These are phyloP conservation scores for Vigna unguiculata DNA, from an alignment of 306 rosid species.

Conservation along the genomic window DNA sequence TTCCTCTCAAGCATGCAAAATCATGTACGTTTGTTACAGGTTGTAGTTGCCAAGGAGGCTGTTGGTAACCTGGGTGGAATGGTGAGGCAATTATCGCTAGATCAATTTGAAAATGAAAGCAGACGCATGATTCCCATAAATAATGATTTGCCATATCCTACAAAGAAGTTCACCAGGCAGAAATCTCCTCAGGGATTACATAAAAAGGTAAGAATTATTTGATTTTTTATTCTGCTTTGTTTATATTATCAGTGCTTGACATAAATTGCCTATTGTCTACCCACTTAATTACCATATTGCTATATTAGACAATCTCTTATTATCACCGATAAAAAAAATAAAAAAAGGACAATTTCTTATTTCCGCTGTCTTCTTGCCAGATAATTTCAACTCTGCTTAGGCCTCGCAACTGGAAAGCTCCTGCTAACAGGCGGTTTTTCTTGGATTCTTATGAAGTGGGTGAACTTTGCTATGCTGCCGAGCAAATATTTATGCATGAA, in stretches of 20 bases:
- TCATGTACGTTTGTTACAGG: constrained; percentile 64
- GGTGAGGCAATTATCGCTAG: constrained; percentile 98
- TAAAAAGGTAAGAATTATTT: constrained; percentile 74
- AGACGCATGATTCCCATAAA: constrained; percentile 94
- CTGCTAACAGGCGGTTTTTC: constrained; percentile 88
- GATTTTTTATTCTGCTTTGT: constrained; percentile 22
- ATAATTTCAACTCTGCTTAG: constrained; percentile 82
- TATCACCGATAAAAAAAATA: background rate
- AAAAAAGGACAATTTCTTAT: constrained; percentile 11
- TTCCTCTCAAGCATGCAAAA: constrained; percentile 43
- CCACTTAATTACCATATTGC: constrained; percentile 30
- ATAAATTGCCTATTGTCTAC: constrained; percentile 12
- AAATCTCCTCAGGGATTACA: constrained; percentile 97
- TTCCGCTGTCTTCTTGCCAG: constrained; percentile 56
- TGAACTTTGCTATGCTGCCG: constrained; percentile 98
- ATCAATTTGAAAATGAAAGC: constrained; percentile 99
- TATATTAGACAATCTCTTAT: constrained; percentile 29
- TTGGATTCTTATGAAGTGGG: constrained; percentile 99
- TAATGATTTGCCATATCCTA: constrained; percentile 74
- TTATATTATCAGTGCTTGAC: constrained; percentile 15
- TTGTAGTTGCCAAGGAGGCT: constrained; percentile 98
- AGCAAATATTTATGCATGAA: constrained; percentile 98
- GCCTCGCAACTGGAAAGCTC: constrained; percentile 99
- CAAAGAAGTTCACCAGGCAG: constrained; percentile 89
- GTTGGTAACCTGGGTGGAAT: constrained; percentile 96